Evolutionary conservation across 306 rosid species (phyloP), one percentile per base, ranked within the genome.

Genomic region (Vigna mungo): DNA sequence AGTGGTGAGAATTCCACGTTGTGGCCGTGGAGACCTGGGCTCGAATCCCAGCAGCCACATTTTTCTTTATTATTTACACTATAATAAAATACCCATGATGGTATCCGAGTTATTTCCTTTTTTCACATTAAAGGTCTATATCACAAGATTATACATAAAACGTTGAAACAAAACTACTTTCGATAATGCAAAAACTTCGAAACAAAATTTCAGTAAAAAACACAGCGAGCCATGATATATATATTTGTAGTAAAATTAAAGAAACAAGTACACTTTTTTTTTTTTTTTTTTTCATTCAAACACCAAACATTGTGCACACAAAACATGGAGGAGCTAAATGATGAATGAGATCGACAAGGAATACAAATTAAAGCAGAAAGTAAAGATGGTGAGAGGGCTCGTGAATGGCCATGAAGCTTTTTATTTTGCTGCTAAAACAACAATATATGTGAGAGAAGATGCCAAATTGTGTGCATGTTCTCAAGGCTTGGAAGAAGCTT

Each of bases 1-100:
- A 78, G 86, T 83, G 86, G 83, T 82, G 49, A 82, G 86, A 83
- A 83, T 83, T 83, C 77, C 80, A 83, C 80, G 86, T 83, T 83
- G 86, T 83, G 80, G 86, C 86, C 80, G 83, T 78, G 86, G 86
- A 78, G 83, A 83, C 83, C 86, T 83, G 80, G 80, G 83, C 83
- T 78, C 86, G 80, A 83, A 83, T 78, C 47, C 47, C 44, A 39
- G 44, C 44, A 39, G 44, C 44, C 44, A 39, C 44, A 36, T 34
- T 0, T 7, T 5, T 34, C 5, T 34, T 5, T 34, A 5, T 34
- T 32, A 34, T 34, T 34, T 34, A 34, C 37, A 34, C 6, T 34
- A 27, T 27, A 27, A 5, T 34, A 34, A 34, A 34, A 34, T 0
- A 34, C 7, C 37, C 8, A 36, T 6, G 39, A 36, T 36, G 39